Percentiles rank a stretch among this genome's conserved stretches.
Conservation (phyloP, 2,329 filamentous ascomycete genomes). For the Gnomoniopsis sp. region DNA sequence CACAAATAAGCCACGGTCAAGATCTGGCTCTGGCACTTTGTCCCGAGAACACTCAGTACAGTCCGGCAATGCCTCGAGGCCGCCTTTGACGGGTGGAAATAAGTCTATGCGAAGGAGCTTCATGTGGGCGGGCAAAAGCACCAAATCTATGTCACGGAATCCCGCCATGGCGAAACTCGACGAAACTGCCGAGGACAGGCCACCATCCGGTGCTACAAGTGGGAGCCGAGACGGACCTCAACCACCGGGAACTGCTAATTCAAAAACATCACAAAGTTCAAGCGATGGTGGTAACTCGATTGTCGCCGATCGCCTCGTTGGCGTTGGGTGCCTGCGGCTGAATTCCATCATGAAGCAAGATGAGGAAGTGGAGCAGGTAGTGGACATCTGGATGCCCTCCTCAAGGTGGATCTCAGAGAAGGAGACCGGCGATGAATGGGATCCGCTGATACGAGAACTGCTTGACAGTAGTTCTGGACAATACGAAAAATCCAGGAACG, state of each 20-base stretch:
- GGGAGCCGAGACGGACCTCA: slow-evolving; percentile 42
- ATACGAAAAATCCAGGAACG: slow-evolving; percentile 68
- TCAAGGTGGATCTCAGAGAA: slow-evolving; percentile 52
- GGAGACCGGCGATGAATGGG: slow-evolving; percentile 63
- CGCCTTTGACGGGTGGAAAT: slow-evolving; percentile 44
- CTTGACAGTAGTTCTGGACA: slow-evolving; percentile 69
- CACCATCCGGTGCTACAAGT: slow-evolving; percentile 27
- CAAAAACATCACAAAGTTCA: slow-evolving; percentile 36
- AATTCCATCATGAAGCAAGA: slow-evolving; percentile 70
- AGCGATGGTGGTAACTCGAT: slow-evolving; percentile 38
- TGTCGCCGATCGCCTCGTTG: slow-evolving; percentile 65
- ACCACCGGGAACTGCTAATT: slow-evolving; percentile 57
- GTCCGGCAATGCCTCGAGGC: slow-evolving; percentile 26
- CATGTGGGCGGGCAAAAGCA: slow-evolving; percentile 66
- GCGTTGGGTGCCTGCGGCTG: slow-evolving; percentile 73
- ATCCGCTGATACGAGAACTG: slow-evolving; percentile 70
- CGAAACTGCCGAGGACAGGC: slow-evolving; percentile 46
- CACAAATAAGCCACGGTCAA: slow-evolving; percentile 44
- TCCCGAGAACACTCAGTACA: slow-evolving; percentile 36
- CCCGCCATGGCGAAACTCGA: slow-evolving; percentile 53
- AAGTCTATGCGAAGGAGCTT: slow-evolving; percentile 59
- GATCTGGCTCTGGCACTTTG: slow-evolving; percentile 44
- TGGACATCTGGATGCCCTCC: slow-evolving; percentile 73
- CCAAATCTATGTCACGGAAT: slow-evolving; percentile 52
- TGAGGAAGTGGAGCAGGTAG: slow-evolving; percentile 70